Conservation (phyloP, 2,329 filamentous ascomycete species). For the Polytolypa hystricis region DNA sequence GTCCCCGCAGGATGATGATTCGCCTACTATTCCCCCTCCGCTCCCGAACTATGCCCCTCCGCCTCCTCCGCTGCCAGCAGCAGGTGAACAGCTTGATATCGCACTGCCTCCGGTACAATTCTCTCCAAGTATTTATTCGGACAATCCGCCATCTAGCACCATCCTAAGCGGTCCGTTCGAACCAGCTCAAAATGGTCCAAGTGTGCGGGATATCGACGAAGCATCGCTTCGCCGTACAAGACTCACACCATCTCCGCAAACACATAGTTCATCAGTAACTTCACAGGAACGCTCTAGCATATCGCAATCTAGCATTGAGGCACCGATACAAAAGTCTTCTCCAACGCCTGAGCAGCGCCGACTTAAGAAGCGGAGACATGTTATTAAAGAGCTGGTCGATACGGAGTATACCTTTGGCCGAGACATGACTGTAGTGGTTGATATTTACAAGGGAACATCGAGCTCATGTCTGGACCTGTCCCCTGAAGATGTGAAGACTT, state of each 20-base stretch:
- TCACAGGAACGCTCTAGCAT: conserved; percentile 21
- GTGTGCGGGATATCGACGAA: conserved; percentile 26
- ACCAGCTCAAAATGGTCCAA: conserved; percentile 11
- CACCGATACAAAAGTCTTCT: conserved; percentile 14
- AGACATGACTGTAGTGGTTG: conserved; percentile 94
- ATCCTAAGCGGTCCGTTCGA: conserved; percentile 8
- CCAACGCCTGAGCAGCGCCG: conserved; percentile 38
- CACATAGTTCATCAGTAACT: conserved; percentile 27
- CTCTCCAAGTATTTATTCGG: conserved; percentile 18
- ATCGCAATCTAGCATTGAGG: conserved; percentile 17
- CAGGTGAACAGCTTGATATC: conserved; percentile 10
- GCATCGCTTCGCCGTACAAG: conserved; percentile 24
- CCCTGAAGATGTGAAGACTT: conserved; percentile 70
- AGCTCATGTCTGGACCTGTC: conserved; percentile 70
- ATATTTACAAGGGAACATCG: conserved; percentile 93
- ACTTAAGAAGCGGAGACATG: conserved; percentile 68
- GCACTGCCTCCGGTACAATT: conserved; percentile 8
- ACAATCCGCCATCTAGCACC: conserved; percentile 8
- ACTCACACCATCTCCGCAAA: conserved; percentile 20
- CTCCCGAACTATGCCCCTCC: conserved; percentile 37
- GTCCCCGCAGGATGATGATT: conserved; percentile 19
- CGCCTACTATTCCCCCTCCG: conserved; percentile 23
- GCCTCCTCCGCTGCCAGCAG: conserved; percentile 25
- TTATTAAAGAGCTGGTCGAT: conserved; percentile 84
- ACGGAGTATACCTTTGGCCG: conserved; percentile 85